A percentile compares a stretch with the other conserved stretches of the same genome.
phyloP scores from a whole-genome alignment of 345 rosid species.

The Crucihimalaya himalaica region DNA sequence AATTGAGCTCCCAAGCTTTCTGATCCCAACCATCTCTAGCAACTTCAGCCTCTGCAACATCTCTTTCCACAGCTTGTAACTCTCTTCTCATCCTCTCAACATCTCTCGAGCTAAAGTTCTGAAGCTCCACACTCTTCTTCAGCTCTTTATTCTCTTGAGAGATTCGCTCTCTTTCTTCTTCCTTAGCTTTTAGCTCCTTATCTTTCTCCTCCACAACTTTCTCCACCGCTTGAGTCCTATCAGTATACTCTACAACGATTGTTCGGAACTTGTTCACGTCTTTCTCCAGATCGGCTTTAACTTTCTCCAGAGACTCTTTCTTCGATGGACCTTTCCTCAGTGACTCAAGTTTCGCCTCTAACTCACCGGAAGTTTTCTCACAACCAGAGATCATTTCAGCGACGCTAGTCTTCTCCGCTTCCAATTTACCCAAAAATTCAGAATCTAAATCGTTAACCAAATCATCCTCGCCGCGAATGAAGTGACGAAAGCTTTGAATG shows the following conservation, averaged over 20 bases:
- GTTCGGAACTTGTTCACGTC: conserved; percentile 69
- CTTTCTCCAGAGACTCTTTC: conserved; percentile 59
- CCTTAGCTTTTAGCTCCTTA: conserved; percentile 54
- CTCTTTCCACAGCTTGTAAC: conserved; percentile 83
- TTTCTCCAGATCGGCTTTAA: conserved; percentile 59
- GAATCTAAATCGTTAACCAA: conserved; percentile 55
- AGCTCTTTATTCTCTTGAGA: conserved; percentile 72
- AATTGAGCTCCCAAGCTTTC: conserved; percentile 76
- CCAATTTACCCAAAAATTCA: conserved; percentile 60
- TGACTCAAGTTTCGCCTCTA: conserved; percentile 52
- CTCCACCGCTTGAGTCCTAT: conserved; percentile 47
- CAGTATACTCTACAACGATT: conserved; percentile 52
- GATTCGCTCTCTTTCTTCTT: conserved; percentile 59
- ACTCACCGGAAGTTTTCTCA: conserved; percentile 44
- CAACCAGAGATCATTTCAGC: conserved; percentile 42
- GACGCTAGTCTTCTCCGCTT: conserved; percentile 50
- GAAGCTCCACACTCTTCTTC: conserved; percentile 68
- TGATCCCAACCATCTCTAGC: conserved; percentile 76
- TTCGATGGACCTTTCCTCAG: conserved; percentile 58
- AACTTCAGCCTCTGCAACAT: conserved; percentile 59
- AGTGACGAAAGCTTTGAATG: conserved; percentile 54
- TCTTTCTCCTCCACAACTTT: conserved; percentile 62
- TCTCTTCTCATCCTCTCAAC: conserved; percentile 95
- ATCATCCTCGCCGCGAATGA: conserved; percentile 66
- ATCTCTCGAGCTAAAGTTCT: conserved; percentile 72